A percentile compares a stretch with the other conserved stretches of the same genome.
These are phyloP conservation scores for Coelastrella sp. DNA, from an alignment of 139 green algal species.

Conservation along the genomic window DNA sequence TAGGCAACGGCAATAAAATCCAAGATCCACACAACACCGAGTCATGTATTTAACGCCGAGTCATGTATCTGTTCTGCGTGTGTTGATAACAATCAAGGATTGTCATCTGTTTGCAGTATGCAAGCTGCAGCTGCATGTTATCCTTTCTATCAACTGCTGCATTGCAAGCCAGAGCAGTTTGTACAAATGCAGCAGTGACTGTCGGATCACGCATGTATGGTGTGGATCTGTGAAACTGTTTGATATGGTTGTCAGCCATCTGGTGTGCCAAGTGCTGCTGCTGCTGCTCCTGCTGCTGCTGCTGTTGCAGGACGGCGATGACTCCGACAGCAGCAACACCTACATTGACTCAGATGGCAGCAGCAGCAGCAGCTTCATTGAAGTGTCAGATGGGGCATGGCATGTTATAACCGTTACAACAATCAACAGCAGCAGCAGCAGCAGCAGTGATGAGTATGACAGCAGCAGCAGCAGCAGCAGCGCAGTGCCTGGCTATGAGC, in stretches of 20 bases:
- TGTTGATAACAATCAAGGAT: too few species aligned
- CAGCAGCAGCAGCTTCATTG: not conserved
- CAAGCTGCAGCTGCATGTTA: too few species aligned
- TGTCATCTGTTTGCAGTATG: too few species aligned
- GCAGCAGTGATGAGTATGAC: not conserved
- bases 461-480: not conserved
- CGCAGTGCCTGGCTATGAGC: not conserved
- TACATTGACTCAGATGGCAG: not conserved
- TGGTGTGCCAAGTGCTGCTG: not conserved
- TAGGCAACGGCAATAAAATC: not conserved
- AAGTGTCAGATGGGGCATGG: conserved; percentile 8
- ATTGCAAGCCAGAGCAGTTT: too few species aligned
- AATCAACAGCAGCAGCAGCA: not conserved
- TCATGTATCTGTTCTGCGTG: not conserved
- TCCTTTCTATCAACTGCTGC: too few species aligned
- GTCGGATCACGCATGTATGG: too few species aligned
- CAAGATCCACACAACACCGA: not conserved
- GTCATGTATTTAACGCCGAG: not conserved
- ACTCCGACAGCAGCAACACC: not conserved
- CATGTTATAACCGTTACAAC: not conserved
- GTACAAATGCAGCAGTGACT: too few species aligned
- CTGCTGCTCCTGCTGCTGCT: not conserved
- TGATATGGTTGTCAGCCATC: not conserved
- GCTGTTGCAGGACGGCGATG: not conserved
- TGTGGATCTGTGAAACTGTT: too few species aligned